These are phyloP conservation scores for Pseudonectria foliicola DNA, from an alignment of 2,329 filamentous ascomycete species.

Conservation along the genomic window DNA sequence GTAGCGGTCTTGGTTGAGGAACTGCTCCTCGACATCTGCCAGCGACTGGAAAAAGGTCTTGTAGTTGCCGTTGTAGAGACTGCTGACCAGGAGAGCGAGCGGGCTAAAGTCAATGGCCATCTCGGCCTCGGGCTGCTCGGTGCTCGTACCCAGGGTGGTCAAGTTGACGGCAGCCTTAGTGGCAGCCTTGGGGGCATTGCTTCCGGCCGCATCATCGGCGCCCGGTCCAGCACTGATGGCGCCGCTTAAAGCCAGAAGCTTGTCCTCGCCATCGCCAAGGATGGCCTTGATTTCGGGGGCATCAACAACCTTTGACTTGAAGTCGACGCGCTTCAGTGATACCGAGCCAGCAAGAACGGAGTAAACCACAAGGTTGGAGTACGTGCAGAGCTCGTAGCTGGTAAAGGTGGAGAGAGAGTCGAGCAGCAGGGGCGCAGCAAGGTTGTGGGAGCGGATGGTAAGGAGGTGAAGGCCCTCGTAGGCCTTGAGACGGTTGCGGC, in stretches of 20 bases:
- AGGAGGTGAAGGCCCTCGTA: conserved; percentile 94
- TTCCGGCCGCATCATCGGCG: conserved; percentile 69
- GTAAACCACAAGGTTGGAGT: conserved; percentile 91
- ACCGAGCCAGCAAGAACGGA: conserved; percentile 91
- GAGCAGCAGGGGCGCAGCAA: conserved; percentile 85
- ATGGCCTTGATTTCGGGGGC: conserved; percentile 98
- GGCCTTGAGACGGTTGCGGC: conserved; percentile 95
- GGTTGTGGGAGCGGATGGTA: conserved; percentile 82
- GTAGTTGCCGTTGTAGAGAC: conserved; percentile 90
- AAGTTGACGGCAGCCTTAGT: conserved; percentile 73
- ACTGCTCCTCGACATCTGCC: conserved; percentile 84
- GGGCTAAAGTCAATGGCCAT: conserved; percentile 81
- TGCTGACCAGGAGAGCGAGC: conserved; percentile 79
- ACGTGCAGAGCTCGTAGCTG: conserved; percentile 96
- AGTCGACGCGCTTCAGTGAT: conserved; percentile 92
- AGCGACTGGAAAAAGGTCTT: conserved; percentile 88
- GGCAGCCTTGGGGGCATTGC: conserved; percentile 43
- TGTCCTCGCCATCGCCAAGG: conserved; percentile 82
- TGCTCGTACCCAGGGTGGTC: conserved; percentile 67
- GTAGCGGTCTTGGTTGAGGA: conserved; percentile 90
- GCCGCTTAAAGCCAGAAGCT: conserved; percentile 73
- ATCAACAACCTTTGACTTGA: conserved; percentile 98
- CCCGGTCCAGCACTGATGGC: conserved; percentile 75
- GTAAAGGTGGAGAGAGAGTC: conserved; percentile 98
- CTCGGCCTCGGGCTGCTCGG: conserved; percentile 71